Evolutionary conservation across 352 stramenopile genomes (phyloP).

Genomic region (Phytopythium oedochilum): DNA sequence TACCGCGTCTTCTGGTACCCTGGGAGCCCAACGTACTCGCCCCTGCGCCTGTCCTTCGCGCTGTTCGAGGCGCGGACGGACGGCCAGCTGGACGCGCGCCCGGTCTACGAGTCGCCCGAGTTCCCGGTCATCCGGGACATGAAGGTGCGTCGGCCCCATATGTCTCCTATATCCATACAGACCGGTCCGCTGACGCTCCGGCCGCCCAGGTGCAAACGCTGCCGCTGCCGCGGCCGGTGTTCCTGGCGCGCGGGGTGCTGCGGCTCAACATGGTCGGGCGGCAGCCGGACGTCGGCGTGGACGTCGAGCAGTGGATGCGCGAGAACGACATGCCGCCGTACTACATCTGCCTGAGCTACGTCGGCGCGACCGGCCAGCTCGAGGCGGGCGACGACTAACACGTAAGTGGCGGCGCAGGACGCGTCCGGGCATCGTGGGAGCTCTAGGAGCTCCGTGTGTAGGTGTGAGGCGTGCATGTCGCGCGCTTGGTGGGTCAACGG

Average conservation of each 20-base stretch:
- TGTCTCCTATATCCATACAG: too few species aligned
- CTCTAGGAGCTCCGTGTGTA: too few species aligned
- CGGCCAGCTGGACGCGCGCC: slow-evolving; percentile 6
- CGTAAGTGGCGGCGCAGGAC: too few species aligned
- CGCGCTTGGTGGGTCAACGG: not conserved
- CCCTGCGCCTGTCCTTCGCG: slow-evolving; percentile 45
- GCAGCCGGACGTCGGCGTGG: slow-evolving; percentile 46
- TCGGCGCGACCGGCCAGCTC: slow-evolving; percentile 34
- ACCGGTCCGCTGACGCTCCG: too few species aligned
- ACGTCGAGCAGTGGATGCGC: slow-evolving; percentile 45
- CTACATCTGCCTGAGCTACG: slow-evolving; percentile 78
- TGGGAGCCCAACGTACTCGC: slow-evolving; percentile 62
- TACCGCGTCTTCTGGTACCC: slow-evolving; percentile 81
- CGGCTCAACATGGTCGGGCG: slow-evolving; percentile 54
- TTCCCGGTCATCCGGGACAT: slow-evolving; percentile 59
- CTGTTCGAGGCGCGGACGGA: slow-evolving; percentile 42
- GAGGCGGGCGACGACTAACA: slow-evolving; percentile 8
- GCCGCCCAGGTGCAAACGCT: slow-evolving; percentile 60
- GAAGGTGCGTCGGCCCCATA: slow-evolving; percentile 18
- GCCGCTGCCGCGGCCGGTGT: slow-evolving; percentile 35
- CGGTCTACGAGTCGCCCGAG: slow-evolving; percentile 46
- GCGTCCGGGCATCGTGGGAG: too few species aligned
- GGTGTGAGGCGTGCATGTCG: too few species aligned
- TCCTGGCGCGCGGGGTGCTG: slow-evolving; percentile 41
- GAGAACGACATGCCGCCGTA: slow-evolving; percentile 49